Percentiles rank a stretch among this genome's conserved stretches.
These are phyloP conservation scores for Ceratocystis colombiana DNA, from an alignment of 2,329 filamentous ascomycete genomes.

Conservation along the genomic window DNA sequence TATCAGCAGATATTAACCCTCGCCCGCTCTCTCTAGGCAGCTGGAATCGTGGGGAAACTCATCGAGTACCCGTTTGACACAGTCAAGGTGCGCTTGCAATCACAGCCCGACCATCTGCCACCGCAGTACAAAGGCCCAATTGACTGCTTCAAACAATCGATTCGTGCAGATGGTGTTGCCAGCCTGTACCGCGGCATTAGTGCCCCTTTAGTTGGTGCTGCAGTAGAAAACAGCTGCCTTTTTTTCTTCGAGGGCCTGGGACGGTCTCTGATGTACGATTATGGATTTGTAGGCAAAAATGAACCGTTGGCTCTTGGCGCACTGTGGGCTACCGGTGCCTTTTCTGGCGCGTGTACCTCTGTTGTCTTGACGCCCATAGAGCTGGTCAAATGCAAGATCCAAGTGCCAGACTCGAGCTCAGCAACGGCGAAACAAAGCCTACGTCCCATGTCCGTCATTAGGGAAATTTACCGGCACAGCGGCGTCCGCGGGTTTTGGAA, in stretches of 20 bases:
- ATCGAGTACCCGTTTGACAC: constrained; percentile 99
- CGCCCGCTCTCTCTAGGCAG: constrained; percentile 43
- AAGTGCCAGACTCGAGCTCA: constrained; percentile 47
- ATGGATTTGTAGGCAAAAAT: constrained; percentile 41
- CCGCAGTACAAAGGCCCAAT: constrained; percentile 75
- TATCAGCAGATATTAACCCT: constrained; percentile 16
- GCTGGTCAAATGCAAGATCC: constrained; percentile 96
- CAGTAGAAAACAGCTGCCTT: constrained; percentile 80
- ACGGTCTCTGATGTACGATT: constrained; percentile 51
- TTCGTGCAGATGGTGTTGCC: constrained; percentile 65
- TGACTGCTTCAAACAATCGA: constrained; percentile 85
- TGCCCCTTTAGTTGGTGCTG: constrained; percentile 80
- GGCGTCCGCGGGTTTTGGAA: constrained; percentile 87
- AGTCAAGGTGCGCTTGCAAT: constrained; percentile 92
- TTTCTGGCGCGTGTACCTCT: constrained; percentile 80
- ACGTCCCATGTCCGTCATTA: constrained; percentile 60
- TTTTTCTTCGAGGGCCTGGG: constrained; percentile 84
- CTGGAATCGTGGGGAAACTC: constrained; percentile 84
- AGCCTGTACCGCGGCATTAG: constrained; percentile 88
- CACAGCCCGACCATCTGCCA: constrained; percentile 77
- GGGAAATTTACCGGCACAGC: constrained; percentile 69
- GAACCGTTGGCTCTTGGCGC: constrained; percentile 61
- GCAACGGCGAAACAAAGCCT: constrained; percentile 36
- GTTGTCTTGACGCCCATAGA: constrained; percentile 90
- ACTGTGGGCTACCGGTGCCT: constrained; percentile 70